These are phyloP conservation scores for Russula sp. DNA, from an alignment of 768 basidiomycete genomes.

Conservation along the genomic window DNA sequence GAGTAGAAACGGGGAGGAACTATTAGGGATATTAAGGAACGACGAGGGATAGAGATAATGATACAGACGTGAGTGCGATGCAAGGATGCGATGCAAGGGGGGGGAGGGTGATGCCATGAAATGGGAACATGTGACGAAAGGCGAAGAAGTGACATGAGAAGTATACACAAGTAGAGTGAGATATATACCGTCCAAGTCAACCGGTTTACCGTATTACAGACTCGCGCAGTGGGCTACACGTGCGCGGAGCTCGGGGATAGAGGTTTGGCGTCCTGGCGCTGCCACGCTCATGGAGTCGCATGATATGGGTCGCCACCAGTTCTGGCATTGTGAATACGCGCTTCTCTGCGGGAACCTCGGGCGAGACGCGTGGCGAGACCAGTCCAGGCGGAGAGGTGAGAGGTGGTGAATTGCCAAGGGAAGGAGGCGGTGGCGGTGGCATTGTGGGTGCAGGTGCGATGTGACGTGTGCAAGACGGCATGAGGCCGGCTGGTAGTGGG, in stretches of 20 bases:
- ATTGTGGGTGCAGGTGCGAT: not conserved
- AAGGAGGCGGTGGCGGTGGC: slow-evolving; percentile 1
- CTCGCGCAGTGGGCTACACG: slow-evolving; percentile 9
- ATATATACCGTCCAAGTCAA: not conserved
- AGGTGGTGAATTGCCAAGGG: not conserved
- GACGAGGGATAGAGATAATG: slow-evolving; percentile 13
- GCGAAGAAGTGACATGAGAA: not conserved
- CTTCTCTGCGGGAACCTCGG: slow-evolving; percentile 5
- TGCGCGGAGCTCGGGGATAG: not conserved
- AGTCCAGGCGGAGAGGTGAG: slow-evolving; percentile 8
- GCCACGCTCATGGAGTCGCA: slow-evolving; percentile 20
- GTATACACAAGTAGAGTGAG: not conserved
- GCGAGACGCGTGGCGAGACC: slow-evolving; percentile 9
- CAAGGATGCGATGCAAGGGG: slow-evolving; percentile 1
- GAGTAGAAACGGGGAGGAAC: not conserved
- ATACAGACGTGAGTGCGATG: slow-evolving; percentile 11
- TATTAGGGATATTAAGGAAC: slow-evolving; percentile 7
- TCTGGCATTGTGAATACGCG: slow-evolving; percentile 20
- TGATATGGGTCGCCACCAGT: slow-evolving; percentile 21
- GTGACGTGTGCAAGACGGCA: not conserved
- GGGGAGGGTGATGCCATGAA: slow-evolving; percentile 9
- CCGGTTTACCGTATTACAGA: not conserved
- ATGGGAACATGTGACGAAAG: slow-evolving; percentile 1
- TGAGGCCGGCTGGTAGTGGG: slow-evolving; percentile 10
- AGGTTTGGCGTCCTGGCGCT: slow-evolving; percentile 6